A percentile compares a stretch with the other conserved stretches of the same genome.
Conservation (phyloP, 176 grass and related monocot genomes). For the Lolium perenne region DNA sequence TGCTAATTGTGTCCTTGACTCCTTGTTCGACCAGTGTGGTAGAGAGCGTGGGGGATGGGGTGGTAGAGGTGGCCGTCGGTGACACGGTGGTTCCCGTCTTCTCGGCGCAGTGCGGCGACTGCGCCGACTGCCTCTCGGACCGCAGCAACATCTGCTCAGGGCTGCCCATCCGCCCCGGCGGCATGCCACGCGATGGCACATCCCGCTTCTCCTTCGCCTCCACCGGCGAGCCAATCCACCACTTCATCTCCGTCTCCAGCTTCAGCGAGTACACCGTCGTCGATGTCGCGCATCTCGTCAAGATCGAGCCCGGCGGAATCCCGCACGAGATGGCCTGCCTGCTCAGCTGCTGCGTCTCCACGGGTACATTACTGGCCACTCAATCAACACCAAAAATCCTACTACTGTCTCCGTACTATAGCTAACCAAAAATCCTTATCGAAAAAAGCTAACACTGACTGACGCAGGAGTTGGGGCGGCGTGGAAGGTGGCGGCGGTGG, state of each 20-base stretch:
- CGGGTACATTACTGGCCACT: conserved; percentile 35
- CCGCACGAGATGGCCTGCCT: conserved; percentile 61
- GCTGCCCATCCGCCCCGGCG: neutral
- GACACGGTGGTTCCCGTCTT: conserved; percentile 71
- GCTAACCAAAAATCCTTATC: too few species aligned
- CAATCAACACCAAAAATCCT: neutral
- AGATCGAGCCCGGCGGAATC: neutral
- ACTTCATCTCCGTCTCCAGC: conserved; percentile 60
- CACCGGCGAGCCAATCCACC: conserved; percentile 59
- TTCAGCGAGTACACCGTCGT: conserved; percentile 76
- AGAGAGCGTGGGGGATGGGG: conserved; percentile 67
- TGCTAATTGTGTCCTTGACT: neutral
- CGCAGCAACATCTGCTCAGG: conserved; percentile 64
- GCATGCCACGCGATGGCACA: conserved; percentile 65
- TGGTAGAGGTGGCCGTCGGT: conserved; percentile 53
- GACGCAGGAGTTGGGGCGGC: conserved; percentile 60
- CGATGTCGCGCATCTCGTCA: conserved; percentile 56
- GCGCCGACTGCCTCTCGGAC: conserved; percentile 51
- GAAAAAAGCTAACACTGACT: neutral
- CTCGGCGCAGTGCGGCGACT: conserved; percentile 61
- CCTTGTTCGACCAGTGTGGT: conserved; percentile 42
- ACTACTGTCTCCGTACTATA: too few species aligned
- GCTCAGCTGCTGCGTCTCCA: conserved; percentile 72
- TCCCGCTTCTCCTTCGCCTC: conserved; percentile 54
- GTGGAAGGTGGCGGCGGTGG: conserved; percentile 59